Percentiles rank a stretch among this genome's conserved stretches.
phyloP scores from a whole-genome alignment of 176 grass and related monocot genomes.

The Aechmea fasciata region DNA sequence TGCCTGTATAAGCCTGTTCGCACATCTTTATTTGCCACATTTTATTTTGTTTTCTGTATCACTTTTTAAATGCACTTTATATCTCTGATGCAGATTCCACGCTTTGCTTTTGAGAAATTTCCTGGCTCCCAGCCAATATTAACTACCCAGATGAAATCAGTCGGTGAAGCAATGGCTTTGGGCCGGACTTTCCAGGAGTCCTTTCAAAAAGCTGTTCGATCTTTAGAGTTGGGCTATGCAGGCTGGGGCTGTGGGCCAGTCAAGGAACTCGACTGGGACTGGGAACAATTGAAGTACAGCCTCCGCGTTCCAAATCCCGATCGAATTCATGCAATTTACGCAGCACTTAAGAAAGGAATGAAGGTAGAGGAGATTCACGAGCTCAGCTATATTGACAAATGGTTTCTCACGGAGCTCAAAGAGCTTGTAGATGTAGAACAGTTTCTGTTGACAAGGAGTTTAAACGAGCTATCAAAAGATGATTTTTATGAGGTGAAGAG shows the following conservation, averaged over 20 bases:
- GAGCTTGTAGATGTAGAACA: slow-evolving; percentile 76
- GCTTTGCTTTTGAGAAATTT: slow-evolving; percentile 99
- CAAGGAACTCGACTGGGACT: slow-evolving; percentile 94
- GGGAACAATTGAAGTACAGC: slow-evolving; percentile 91
- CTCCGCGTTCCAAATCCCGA: slow-evolving; percentile 84
- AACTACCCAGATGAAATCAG: slow-evolving; percentile 99
- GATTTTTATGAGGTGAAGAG: slow-evolving; percentile 89
- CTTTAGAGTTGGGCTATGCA: slow-evolving; percentile 79
- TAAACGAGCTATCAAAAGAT: slow-evolving; percentile 64
- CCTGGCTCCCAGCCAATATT: slow-evolving; percentile 85
- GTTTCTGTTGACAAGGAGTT: slow-evolving; percentile 36
- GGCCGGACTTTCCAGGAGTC: slow-evolving; percentile 96
- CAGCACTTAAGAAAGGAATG: slow-evolving; percentile 93
- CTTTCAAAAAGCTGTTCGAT: slow-evolving; percentile 93
- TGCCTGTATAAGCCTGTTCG: too few species aligned
- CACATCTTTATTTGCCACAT: too few species aligned
- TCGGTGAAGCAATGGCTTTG: slow-evolving; percentile 91
- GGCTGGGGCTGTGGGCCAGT: slow-evolving; percentile 89
- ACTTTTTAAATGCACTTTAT: slow-evolving; percentile 12
- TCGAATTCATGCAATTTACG: slow-evolving; percentile 89
- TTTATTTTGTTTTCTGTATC: not conserved
- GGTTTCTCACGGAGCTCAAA: slow-evolving; percentile 83
- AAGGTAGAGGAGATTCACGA: slow-evolving; percentile 74
- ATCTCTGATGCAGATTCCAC: slow-evolving; percentile 70
- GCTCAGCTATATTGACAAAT: slow-evolving; percentile 87